phyloP scores from a whole-genome alignment of 1,139 yeast genomes.

The Yarrowia galli region DNA sequence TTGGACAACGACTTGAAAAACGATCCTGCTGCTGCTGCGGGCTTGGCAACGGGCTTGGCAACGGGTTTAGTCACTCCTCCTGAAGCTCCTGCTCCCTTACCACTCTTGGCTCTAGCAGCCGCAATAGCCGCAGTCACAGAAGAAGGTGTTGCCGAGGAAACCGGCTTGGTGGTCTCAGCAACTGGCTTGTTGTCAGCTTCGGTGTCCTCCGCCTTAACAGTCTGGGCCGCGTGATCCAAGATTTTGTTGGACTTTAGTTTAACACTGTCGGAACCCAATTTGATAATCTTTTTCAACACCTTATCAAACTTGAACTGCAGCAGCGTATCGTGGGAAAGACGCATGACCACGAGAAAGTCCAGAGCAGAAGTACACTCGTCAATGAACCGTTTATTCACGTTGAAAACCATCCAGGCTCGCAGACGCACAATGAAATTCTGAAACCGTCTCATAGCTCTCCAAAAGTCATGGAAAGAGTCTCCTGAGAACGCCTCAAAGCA shows the following conservation, averaged over 20 bases:
- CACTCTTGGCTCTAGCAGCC: slow-evolving; percentile 1
- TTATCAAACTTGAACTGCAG: slow-evolving; percentile 36
- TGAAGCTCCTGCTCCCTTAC: slow-evolving; percentile 7
- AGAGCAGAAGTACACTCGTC: slow-evolving; percentile 20
- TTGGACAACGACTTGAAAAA: slow-evolving; percentile 30
- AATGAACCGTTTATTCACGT: slow-evolving; percentile 35
- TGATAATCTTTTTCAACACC: slow-evolving; percentile 34
- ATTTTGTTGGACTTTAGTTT: neutral
- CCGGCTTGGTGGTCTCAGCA: no score
- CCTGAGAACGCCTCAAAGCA: neutral
- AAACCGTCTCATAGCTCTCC: slow-evolving; percentile 31
- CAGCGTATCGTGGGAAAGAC: slow-evolving; percentile 15
- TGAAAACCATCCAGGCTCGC: slow-evolving; percentile 38
- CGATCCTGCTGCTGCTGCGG: slow-evolving; percentile 15
- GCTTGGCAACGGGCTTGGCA: neutral
- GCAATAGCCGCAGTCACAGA: slow-evolving; percentile 5
- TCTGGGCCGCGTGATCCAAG: slow-evolving; percentile 10
- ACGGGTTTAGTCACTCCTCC: slow-evolving; percentile 8
- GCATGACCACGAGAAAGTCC: slow-evolving; percentile 24
- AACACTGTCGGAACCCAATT: neutral
- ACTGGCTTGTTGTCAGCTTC: no score
- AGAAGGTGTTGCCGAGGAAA: neutral
- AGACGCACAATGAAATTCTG: slow-evolving; percentile 19
- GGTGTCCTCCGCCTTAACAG: slow-evolving; percentile 10
- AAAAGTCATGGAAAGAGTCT: slow-evolving; percentile 14